Percentiles rank a stretch among this genome's conserved stretches.
Evolutionary conservation across 352 stramenopile species (phyloP).

Genomic region (Pythium oligandrum): DNA sequence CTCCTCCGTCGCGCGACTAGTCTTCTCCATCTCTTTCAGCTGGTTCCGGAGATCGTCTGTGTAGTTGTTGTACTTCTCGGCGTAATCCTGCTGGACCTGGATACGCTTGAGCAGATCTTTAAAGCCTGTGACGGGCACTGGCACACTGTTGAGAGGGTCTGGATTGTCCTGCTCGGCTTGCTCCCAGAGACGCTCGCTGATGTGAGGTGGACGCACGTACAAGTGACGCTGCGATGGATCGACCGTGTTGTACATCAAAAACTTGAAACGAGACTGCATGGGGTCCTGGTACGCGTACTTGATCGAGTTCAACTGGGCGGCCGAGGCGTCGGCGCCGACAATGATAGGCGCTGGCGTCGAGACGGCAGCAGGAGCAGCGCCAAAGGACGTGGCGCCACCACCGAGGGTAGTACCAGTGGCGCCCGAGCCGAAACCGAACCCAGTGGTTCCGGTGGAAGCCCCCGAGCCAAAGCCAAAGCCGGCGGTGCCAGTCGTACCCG

Average conservation of each 20-base stretch:
- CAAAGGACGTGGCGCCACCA: constrained; percentile 25
- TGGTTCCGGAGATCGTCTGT: constrained; percentile 69
- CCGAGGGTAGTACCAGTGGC: constrained; percentile 4
- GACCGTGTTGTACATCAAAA: constrained; percentile 87
- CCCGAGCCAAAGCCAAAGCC: constrained; percentile 29
- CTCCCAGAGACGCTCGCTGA: constrained; percentile 83
- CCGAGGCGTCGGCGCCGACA: constrained; percentile 60
- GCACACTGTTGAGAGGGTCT: constrained; percentile 73
- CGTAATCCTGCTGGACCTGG: constrained; percentile 74
- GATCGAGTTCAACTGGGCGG: constrained; percentile 76
- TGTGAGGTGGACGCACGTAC: constrained; percentile 72
- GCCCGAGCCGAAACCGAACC: constrained; percentile 14
- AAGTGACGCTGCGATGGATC: constrained; percentile 77
- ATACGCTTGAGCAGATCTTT: constrained; percentile 79
- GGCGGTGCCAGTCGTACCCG: constrained; percentile 13
- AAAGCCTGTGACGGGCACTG: constrained; percentile 74
- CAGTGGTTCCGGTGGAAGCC: constrained; percentile 6
- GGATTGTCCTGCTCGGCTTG: constrained; percentile 85
- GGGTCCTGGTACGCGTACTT: constrained; percentile 83
- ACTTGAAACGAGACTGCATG: constrained; percentile 85
- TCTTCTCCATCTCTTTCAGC: constrained; percentile 80
- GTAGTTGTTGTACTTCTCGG: constrained; percentile 78
- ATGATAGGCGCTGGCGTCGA: constrained; percentile 66
- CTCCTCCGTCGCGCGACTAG: constrained; percentile 70
- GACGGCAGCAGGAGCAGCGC: constrained; percentile 24